A percentile compares a stretch with the other conserved stretches of the same genome.
These are phyloP conservation scores for Mortierella alpina DNA, from an alignment of 192 early-diverging fungal species.

Conservation along the genomic window DNA sequence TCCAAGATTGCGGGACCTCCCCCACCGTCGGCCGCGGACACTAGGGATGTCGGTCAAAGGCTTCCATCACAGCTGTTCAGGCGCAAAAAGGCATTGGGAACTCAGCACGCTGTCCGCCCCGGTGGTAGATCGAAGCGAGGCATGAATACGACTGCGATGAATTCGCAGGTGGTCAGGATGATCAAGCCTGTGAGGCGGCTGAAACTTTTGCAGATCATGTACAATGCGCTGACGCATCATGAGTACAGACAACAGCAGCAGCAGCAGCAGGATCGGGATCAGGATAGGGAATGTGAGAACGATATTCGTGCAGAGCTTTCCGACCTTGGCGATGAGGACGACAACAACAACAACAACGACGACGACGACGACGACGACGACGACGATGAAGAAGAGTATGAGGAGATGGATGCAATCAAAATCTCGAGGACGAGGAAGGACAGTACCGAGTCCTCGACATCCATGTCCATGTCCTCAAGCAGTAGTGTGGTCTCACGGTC, in stretches of 20 bases:
- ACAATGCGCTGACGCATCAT: slow-evolving; percentile 29
- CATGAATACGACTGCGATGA: no score
- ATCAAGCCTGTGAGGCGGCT: slow-evolving; percentile 49
- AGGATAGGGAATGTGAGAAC: neutral
- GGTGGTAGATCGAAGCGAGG: neutral
- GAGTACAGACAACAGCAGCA: neutral
- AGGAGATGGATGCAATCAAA: no score
- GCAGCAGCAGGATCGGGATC: neutral
- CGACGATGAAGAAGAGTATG: neutral
- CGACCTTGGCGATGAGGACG: neutral
- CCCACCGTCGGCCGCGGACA: neutral
- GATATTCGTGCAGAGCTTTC: neutral
- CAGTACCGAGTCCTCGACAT: no score
- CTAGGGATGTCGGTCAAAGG: neutral
- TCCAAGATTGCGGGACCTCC: slow-evolving; percentile 14
- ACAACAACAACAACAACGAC: no score
- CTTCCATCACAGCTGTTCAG: slow-evolving; percentile 25
- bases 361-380: neutral
- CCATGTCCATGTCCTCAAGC: no score
- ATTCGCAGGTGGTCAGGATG: slow-evolving; percentile 30
- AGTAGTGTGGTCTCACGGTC: neutral
- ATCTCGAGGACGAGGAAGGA: no score
- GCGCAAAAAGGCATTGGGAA: slow-evolving; percentile 7
- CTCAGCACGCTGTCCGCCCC: neutral
- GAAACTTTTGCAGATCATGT: slow-evolving; percentile 50